phyloP scores from a whole-genome alignment of 164 flowering plant species.

The Macadamia integrifolia region DNA sequence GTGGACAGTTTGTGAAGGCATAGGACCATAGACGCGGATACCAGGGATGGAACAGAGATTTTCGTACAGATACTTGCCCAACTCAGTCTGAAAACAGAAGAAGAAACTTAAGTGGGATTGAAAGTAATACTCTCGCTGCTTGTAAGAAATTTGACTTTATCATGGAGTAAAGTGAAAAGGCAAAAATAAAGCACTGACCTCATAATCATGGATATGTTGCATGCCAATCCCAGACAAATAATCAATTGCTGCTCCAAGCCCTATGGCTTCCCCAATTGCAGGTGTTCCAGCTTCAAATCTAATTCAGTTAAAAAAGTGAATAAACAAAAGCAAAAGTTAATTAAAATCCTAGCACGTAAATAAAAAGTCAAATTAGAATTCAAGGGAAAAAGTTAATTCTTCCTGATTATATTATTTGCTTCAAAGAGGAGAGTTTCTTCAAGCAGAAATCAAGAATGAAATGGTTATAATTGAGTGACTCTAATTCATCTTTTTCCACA shows the following conservation, averaged over 20 bases:
- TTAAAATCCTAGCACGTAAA: not conserved
- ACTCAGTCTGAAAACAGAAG: constrained; percentile 41
- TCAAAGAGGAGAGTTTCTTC: too few relatives aligned
- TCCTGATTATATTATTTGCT: too few relatives aligned
- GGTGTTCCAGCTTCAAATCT: constrained; percentile 99
- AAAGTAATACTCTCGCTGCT: too few relatives aligned
- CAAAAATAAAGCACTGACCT: constrained; percentile 35
- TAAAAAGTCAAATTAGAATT: not conserved
- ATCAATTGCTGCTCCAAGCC: constrained; percentile 92
- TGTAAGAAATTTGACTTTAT: too few relatives aligned
- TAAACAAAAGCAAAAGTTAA: constrained; percentile 3
- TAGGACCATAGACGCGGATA: constrained; percentile 78
- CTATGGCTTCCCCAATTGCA: constrained; percentile 95
- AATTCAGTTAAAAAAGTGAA: constrained; percentile 10
- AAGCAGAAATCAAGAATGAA: too few relatives aligned
- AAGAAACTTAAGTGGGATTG: too few relatives aligned
- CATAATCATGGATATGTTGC: constrained; percentile 91
- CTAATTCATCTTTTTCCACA: too few relatives aligned
- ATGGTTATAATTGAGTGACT: too few relatives aligned
- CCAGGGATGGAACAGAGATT: constrained; percentile 47
- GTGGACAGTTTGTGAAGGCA: constrained; percentile 42
- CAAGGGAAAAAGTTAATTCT: too few relatives aligned
- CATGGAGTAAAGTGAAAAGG: not conserved
- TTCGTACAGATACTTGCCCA: constrained; percentile 66
- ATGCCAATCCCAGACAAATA: constrained; percentile 84